phyloP scores from a whole-genome alignment of 208 protist genomes.

The Phytomonas sp. region DNA sequence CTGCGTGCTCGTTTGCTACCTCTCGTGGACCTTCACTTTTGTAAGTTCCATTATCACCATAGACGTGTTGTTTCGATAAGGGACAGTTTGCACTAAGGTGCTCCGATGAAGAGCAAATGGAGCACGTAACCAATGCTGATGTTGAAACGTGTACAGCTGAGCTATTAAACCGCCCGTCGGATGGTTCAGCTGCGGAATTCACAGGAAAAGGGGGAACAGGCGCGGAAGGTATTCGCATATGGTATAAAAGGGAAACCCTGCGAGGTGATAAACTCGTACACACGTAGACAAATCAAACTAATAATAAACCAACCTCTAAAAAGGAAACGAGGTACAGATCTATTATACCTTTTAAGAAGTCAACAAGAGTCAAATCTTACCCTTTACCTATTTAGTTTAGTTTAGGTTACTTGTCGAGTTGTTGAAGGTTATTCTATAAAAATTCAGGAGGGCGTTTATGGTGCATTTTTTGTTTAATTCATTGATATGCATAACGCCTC shows the following conservation, averaged over 20 bases:
- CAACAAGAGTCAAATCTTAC: background rate
- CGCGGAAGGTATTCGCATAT: background rate
- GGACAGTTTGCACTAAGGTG: background rate
- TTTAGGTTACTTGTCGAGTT: background rate
- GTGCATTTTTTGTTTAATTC: constrained; percentile 1
- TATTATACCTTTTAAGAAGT: background rate
- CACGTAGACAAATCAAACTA: background rate
- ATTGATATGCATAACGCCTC: background rate
- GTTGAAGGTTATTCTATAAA: constrained; percentile 9
- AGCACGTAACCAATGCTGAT: background rate
- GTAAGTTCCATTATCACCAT: background rate
- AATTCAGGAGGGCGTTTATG: background rate
- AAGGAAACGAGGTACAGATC: background rate
- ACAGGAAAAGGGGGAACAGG: background rate
- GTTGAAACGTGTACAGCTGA: background rate
- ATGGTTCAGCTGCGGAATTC: background rate
- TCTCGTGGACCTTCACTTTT: constrained; percentile 35
- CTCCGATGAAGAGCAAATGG: background rate
- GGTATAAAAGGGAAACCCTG: background rate
- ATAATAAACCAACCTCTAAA: background rate
- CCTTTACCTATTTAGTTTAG: background rate
- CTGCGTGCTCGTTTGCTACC: constrained; percentile 9
- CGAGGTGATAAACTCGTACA: background rate
- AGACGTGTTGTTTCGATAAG: background rate
- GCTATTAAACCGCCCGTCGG: background rate